These are phyloP conservation scores for Fusarium newnesense DNA, from an alignment of 2,329 filamentous ascomycete genomes.

Conservation along the genomic window DNA sequence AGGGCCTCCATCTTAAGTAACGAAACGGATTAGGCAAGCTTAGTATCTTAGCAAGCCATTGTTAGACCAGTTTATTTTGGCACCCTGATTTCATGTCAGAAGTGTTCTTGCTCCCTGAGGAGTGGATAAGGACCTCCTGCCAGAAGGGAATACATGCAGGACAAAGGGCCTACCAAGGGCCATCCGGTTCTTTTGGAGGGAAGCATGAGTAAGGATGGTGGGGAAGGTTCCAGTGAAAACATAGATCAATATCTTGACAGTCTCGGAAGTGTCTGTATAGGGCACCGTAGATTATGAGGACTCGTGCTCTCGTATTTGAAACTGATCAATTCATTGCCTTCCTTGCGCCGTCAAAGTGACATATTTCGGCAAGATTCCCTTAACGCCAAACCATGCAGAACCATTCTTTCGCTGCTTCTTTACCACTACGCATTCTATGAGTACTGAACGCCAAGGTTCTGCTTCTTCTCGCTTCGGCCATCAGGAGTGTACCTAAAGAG, in stretches of 20 bases:
- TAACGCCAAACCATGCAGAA: conserved; percentile 50
- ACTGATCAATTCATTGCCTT: conserved; percentile 38
- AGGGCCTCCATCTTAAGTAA: background rate
- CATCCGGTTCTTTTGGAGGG: background rate
- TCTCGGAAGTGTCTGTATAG: conserved; percentile 11
- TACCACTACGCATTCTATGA: conserved; percentile 36
- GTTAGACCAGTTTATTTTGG: background rate
- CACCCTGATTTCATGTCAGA: background rate
- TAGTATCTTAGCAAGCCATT: background rate
- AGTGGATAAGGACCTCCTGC: background rate
- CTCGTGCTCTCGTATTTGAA: conserved; percentile 20
- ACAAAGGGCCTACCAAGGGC: background rate
- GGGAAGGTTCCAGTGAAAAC: background rate
- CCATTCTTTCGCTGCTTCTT: conserved; percentile 22
- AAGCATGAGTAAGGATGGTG: background rate
- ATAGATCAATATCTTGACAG: background rate
- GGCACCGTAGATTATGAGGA: conserved; percentile 22
- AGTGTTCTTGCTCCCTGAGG: background rate
- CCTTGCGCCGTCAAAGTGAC: conserved; percentile 45
- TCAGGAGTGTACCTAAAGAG: conserved; percentile 67
- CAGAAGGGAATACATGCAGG: background rate
- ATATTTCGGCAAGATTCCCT: conserved; percentile 41
- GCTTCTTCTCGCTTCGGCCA: conserved; percentile 71
- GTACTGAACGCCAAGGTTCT: conserved; percentile 49
- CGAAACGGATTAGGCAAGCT: background rate